Evolutionary conservation across 208 protist genomes (phyloP).

Genomic region (Leptomonas pyrrhocoris): DNA sequence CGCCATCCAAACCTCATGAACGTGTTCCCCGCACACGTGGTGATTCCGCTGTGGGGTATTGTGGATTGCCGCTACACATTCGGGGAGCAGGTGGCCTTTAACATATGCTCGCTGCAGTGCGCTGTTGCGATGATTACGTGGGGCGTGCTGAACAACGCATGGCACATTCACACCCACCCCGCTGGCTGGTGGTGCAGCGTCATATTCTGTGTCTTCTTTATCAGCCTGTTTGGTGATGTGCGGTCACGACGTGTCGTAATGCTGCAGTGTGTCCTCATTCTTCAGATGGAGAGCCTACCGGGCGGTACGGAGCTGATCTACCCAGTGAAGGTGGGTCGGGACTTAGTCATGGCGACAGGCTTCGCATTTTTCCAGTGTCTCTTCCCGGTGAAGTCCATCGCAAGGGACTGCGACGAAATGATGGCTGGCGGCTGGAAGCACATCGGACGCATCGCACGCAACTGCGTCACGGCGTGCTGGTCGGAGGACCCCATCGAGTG

Average conservation of each 20-base stretch:
- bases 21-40: slow-evolving; percentile 41
- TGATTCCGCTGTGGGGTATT: slow-evolving; percentile 45
- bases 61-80: slow-evolving; percentile 49
- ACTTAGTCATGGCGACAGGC: slow-evolving; percentile 40
- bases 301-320: slow-evolving; percentile 32
- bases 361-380: slow-evolving; percentile 55
- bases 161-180: slow-evolving; percentile 30
- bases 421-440: slow-evolving; percentile 38
- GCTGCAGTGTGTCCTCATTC: slow-evolving; percentile 51
- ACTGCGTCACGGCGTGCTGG: slow-evolving; percentile 47
- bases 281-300: slow-evolving; percentile 53
- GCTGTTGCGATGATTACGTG: slow-evolving; percentile 39
- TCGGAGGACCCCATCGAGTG: slow-evolving; percentile 55
- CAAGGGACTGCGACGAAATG: slow-evolving; percentile 38
- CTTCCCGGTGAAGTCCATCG: slow-evolving; percentile 40
- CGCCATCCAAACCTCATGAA: slow-evolving; percentile 30
- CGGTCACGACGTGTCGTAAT: slow-evolving; percentile 47
- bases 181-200: slow-evolving; percentile 64
- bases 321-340: slow-evolving; percentile 44
- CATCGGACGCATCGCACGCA: slow-evolving; percentile 33
- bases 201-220: slow-evolving; percentile 41
- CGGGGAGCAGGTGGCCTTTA: slow-evolving; percentile 50
- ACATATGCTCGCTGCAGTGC: slow-evolving; percentile 30
- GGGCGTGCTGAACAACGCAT: slow-evolving; percentile 45
- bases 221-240: slow-evolving; percentile 63